Base-by-base conservation (phyloP, 192 early-diverging fungal species). In the Backusella psychrophila region DNA sequence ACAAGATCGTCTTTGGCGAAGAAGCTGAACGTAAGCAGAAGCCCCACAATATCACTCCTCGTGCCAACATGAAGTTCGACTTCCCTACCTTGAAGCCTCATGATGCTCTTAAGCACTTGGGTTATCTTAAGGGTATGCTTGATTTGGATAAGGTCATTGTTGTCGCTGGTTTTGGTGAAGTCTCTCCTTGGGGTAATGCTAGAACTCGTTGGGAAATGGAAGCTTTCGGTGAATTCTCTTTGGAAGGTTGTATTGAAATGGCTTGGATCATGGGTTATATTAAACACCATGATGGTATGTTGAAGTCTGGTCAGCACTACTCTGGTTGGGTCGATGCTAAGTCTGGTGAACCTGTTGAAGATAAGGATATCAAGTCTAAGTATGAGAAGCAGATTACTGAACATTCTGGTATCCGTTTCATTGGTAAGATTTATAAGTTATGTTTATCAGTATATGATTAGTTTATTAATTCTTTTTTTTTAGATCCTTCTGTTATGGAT, bases 151-250 rank as follows among this genome's bases (percentile, higher is more conserved):
- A 96, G 85, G 92, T 95, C 5, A 90, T 97, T 56, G 97, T 98
- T 35, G 87, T 96, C 23, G 94, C 94, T 72, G 97, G 97, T 66
- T 98, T 95, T 78, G 92, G 93, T 81, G 97, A 98, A 82, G 93
- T 98, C n/a, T 90, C 94, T 7, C 94, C 97, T 8, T 95, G 90
- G 86, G 97, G 97, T 77, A 92, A 94, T 65, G 86, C 92, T 17
- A 88, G 95, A 75, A 98, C 96, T 69, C 94, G 97, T 72, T 98
- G 97, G 97, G 96, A 98, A 81, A 95, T 98, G 89, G 97, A 98
- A 84, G 90, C 94, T 52, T 84, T 88, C 69, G 95, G 96, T 75
- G 89, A 94, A 81, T 92, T 96, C 86, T 94, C 93, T 38, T 87
- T 96, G 38, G 92, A 94, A 72, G 95, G 97, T 19, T 96, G 94